These are phyloP conservation scores for Cokeromyces recurvatus DNA, from an alignment of 371 early-diverging fungal species.

Conservation along the genomic window DNA sequence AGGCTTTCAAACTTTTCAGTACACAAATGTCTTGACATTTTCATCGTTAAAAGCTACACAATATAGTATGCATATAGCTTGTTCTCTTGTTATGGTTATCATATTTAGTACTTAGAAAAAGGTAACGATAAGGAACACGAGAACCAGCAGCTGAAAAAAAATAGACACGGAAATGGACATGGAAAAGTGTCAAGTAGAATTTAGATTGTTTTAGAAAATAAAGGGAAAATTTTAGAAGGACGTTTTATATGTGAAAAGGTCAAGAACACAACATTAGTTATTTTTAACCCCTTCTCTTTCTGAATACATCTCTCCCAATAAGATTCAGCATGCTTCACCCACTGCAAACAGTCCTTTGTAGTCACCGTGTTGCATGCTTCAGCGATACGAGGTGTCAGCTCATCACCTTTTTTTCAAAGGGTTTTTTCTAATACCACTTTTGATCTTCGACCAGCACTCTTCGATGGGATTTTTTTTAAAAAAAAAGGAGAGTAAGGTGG, in stretches of 20 bases:
- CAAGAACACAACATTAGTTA: no score
- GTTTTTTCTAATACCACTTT: background rate
- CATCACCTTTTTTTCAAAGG: background rate
- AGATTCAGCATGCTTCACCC: slow-evolving; percentile 4
- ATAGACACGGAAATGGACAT: slow-evolving; percentile 6
- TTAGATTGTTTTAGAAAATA: no score
- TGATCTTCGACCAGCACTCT: no score
- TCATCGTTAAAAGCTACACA: slow-evolving; percentile 15
- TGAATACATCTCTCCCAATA: slow-evolving; percentile 5
- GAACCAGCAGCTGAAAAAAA: slow-evolving; percentile 3
- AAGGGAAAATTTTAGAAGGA: no score
- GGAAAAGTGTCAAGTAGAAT: no score
- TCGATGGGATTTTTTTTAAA: slow-evolving; percentile 11
- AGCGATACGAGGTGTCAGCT: slow-evolving; percentile 11
- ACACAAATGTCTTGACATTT: slow-evolving; percentile 14
- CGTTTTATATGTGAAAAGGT: no score
- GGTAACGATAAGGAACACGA: background rate
- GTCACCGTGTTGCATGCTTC: slow-evolving; percentile 3
- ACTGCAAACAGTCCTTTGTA: slow-evolving; percentile 1
- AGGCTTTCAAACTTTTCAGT: slow-evolving; percentile 15
- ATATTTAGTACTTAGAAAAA: slow-evolving; percentile 11
- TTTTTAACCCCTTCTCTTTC: slow-evolving; percentile 3
- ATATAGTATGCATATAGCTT: slow-evolving; percentile 19
- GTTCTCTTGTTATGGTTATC: slow-evolving; percentile 18
- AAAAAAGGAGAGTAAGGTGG: slow-evolving; percentile 9